These are phyloP conservation scores for Psilocybe sp. DNA, from an alignment of 768 basidiomycete genomes.

Conservation along the genomic window DNA sequence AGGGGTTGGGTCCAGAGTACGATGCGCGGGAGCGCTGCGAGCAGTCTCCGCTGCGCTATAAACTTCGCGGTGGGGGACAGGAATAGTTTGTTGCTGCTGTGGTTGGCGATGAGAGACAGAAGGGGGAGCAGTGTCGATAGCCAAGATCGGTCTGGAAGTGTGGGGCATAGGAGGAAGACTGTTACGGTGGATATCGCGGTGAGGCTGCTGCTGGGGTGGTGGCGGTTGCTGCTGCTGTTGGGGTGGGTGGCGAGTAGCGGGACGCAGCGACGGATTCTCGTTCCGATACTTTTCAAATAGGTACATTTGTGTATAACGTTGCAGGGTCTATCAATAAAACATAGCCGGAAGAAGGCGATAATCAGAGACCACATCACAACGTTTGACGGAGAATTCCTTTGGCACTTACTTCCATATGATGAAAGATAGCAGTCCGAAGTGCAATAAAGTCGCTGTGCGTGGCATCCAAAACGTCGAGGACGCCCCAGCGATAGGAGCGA, in stretches of 20 bases:
- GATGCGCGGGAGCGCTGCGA: conserved; percentile 39
- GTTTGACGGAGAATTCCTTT: not conserved
- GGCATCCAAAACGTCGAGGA: conserved; percentile 74
- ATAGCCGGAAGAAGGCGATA: conserved; percentile 11
- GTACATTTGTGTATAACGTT: conserved; percentile 82
- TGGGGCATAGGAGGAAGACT: conserved; percentile 28
- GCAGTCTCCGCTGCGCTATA: conserved; percentile 36
- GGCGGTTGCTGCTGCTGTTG: conserved; percentile 24
- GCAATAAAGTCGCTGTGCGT: conserved; percentile 78
- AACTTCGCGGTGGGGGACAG: conserved; percentile 41
- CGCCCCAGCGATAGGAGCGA: conserved; percentile 82
- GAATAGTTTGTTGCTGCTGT: conserved; percentile 8
- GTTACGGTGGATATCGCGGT: too few species aligned
- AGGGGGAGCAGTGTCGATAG: conserved; percentile 30
- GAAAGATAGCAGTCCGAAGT: conserved; percentile 77
- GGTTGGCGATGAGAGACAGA: conserved; percentile 21
- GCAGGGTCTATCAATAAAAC: conserved; percentile 59
- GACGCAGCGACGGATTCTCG: conserved; percentile 51
- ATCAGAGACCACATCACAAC: conserved; percentile 8
- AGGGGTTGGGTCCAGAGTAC: conserved; percentile 39
- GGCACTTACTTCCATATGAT: conserved; percentile 78
- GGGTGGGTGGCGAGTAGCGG: conserved; percentile 41
- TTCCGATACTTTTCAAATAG: conserved; percentile 74
- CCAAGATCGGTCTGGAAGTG: conserved; percentile 29
- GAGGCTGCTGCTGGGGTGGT: too few species aligned